Conservation (phyloP, 768 basidiomycete genomes). For the Auriscalpium microsporum region DNA sequence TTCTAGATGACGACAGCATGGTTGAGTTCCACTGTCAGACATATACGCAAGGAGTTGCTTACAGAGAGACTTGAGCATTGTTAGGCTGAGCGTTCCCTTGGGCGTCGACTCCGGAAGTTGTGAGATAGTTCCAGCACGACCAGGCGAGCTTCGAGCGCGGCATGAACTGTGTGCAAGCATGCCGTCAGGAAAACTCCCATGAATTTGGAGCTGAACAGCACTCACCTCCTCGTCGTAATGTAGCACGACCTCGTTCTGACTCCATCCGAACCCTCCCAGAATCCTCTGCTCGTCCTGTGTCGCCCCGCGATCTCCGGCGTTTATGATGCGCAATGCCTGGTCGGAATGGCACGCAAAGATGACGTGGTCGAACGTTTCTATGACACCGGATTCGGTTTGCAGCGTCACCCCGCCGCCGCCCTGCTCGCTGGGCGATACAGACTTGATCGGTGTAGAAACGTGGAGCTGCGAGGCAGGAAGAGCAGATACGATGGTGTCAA, state of each 20-base stretch:
- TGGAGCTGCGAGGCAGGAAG: constrained; percentile 48
- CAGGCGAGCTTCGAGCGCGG: constrained; percentile 51
- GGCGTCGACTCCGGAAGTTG: constrained; percentile 32
- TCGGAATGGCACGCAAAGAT: constrained; percentile 71
- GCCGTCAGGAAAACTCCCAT: background rate
- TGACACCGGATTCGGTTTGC: constrained; percentile 37
- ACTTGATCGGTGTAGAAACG: constrained; percentile 44
- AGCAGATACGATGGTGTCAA: constrained; percentile 48
- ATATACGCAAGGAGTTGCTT: constrained; percentile 17
- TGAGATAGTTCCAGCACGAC: constrained; percentile 80
- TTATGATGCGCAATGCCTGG: constrained; percentile 42
- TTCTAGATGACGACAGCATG: constrained; percentile 30
- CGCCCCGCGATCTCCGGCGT: constrained; percentile 37
- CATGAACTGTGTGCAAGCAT: constrained; percentile 44
- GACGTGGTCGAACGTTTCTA: constrained; percentile 54
- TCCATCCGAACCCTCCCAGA: constrained; percentile 57
- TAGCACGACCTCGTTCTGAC: constrained; percentile 54
- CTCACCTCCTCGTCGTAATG: constrained; percentile 55
- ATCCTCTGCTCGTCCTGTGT: constrained; percentile 46
- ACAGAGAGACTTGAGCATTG: constrained; percentile 55
- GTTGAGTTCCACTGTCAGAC: constrained; percentile 1
- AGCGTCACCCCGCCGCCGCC: constrained; percentile 29
- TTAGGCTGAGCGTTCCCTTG: constrained; percentile 35
- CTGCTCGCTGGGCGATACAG: constrained; percentile 28
- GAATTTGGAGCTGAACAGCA: background rate